Evolutionary conservation across 2,329 filamentous ascomycete species (phyloP).

Genomic region (Westerdykella ornata): DNA sequence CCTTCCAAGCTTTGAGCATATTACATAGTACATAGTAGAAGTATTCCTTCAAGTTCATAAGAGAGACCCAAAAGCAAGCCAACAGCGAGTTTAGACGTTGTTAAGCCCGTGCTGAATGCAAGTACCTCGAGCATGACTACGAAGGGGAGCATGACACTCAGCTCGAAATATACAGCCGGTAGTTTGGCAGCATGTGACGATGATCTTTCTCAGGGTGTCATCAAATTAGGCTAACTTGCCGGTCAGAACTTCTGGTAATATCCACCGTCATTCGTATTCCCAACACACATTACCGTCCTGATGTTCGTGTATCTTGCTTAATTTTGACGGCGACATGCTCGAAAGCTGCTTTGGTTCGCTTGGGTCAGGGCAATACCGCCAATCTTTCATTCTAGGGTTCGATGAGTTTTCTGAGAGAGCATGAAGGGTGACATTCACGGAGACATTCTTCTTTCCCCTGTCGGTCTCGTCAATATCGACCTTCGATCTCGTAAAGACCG

Average conservation of each 20-base stretch:
- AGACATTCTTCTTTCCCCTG: slow-evolving; percentile 34
- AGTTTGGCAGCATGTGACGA: slow-evolving; percentile 48
- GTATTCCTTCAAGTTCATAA: slow-evolving; percentile 46
- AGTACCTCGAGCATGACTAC: slow-evolving; percentile 54
- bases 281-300: too few relatives aligned
- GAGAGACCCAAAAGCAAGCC: slow-evolving; percentile 51
- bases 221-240: slow-evolving; percentile 38
- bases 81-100: slow-evolving; percentile 56
- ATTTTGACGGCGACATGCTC: slow-evolving; percentile 15
- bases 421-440: slow-evolving; percentile 36
- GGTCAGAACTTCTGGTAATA: slow-evolving; percentile 46
- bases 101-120: slow-evolving; percentile 51
- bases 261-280: too few relatives aligned
- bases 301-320: too few relatives aligned
- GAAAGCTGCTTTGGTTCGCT: slow-evolving; percentile 37
- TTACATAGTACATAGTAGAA: slow-evolving; percentile 57
- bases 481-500: too few relatives aligned
- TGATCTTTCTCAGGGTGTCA: slow-evolving; percentile 48
- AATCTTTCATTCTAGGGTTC: slow-evolving; percentile 28
- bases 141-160: slow-evolving; percentile 58
- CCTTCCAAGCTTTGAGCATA: too few relatives aligned
- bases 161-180: slow-evolving; percentile 55
- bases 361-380: slow-evolving; percentile 38
- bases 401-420: slow-evolving; percentile 9
- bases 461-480: slow-evolving; percentile 39